Conservation (phyloP, 495 filamentous ascomycete species). For the Xylaria castorea region DNA sequence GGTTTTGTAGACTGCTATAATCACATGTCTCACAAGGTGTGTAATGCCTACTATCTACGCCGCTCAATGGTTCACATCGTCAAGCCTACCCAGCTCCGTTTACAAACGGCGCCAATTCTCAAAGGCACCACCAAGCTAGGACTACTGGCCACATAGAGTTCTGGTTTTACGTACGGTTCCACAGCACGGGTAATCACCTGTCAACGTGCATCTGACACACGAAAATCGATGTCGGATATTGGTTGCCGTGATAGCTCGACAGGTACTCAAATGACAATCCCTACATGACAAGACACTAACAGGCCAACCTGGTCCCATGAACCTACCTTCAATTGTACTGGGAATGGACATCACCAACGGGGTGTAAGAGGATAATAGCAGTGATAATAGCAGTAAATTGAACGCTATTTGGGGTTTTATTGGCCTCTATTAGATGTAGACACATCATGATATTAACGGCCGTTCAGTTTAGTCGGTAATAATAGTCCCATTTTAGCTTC, state of each 20-base stretch:
- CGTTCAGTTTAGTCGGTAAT: background rate
- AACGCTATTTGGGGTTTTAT: background rate
- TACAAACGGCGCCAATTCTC: background rate
- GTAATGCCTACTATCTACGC: too few relatives aligned
- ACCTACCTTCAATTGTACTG: background rate
- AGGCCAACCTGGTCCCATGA: background rate
- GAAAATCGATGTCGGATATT: background rate
- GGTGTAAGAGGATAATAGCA: background rate
- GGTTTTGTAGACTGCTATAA: too few relatives aligned
- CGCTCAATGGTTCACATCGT: background rate
- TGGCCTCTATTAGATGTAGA: background rate
- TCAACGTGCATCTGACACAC: background rate
- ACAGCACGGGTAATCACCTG: background rate
- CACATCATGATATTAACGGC: background rate
- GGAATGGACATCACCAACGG: background rate
- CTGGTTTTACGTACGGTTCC: background rate
- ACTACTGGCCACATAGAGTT: background rate
- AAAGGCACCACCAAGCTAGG: background rate
- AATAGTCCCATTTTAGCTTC: background rate
- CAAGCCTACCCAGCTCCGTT: background rate
- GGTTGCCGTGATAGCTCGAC: background rate
- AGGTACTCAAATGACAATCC: background rate
- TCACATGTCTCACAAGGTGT: too few relatives aligned
- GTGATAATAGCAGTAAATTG: background rate
- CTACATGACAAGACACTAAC: background rate